Base-by-base conservation (phyloP, 257 asterid genomes). In the Capsicum pubescens region DNA sequence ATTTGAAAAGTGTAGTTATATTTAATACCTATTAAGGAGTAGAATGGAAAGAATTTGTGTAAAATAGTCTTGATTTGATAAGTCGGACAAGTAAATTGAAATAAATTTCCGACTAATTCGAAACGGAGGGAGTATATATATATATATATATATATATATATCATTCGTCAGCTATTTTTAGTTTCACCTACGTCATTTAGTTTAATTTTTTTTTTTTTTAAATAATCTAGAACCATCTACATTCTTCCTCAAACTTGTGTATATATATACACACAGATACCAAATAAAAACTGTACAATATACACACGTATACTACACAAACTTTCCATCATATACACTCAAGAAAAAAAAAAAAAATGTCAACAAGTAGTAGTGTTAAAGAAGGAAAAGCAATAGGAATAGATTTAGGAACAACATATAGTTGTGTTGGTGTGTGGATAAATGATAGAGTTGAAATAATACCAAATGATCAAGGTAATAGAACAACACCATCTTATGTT, bases 401-500 rank as follows among this genome's bases (percentile, higher is more conserved):
- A 81, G 95, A 91, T 86, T 88, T 91, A 5, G 95, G 93, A 81
- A 90, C 93, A 5, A 91, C 95, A 5, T 91, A 90, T 83, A 91
- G 95, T 56, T 90, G 95, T 83, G 95, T 91, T 63, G 95, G 95
- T 1, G 95, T 91, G 8, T 91, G 95, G 95, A 56, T 84, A 3
- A 89, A 90, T 81, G 93, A 89, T 84, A 91, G 92, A 39, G 94
- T 91, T 12, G 94, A 91, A 74, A 91, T 91, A 83, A 89, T 91
- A 68, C 93, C 94, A 0, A 91, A 90, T 79, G 93, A 91, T 59
- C 94, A 91, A 58, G 94, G 94, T 81, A 91, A 91, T 82, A 63
- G 93, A 8, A 91, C 94, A 15, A 91, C 93, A n/a, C 94, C 93
- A 1, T 91, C 95, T 7, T 90, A 90, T 79, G 93, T 91, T 14